Evolutionary conservation across 805 yeast genomes (phyloP).

Genomic region (Metschnikowia dekortorum): DNA sequence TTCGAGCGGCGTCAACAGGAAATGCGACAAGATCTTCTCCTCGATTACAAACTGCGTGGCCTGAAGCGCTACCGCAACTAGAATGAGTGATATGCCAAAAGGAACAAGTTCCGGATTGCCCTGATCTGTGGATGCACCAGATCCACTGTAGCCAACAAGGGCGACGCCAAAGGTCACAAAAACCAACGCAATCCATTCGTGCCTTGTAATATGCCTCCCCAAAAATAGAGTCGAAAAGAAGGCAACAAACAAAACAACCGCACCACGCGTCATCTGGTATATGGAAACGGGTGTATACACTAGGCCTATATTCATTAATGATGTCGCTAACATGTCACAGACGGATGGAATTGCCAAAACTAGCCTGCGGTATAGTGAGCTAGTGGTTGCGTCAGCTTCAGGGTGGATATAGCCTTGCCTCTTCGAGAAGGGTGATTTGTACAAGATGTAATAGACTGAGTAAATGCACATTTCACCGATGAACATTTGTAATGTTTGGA

Average conservation of each 20-base stretch:
- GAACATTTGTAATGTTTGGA: conserved; percentile 80
- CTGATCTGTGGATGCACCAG: conserved; percentile 22
- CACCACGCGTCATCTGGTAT: conserved; percentile 84
- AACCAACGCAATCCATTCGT: conserved; percentile 67
- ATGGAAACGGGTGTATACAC: conserved; percentile 72
- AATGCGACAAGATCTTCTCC: conserved; percentile 56
- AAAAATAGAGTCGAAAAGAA: conserved; percentile 61
- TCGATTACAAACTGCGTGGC: conserved; percentile 78
- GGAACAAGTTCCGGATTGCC: conserved; percentile 28
- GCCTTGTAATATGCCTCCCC: conserved; percentile 46
- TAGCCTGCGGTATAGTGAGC: conserved; percentile 6
- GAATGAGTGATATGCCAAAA: conserved; percentile 55
- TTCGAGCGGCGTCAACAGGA: conserved; percentile 54
- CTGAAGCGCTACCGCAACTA: conserved; percentile 61
- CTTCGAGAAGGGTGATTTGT: conserved; percentile 16
- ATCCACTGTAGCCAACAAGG: conserved; percentile 70
- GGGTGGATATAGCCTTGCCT: conserved; percentile 10
- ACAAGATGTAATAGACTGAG: conserved; percentile 33
- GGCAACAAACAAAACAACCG: conserved; percentile 73
- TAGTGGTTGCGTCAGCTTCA: conserved; percentile 8
- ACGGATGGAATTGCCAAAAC: conserved; percentile 55
- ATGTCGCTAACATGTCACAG: conserved; percentile 71
- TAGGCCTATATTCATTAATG: conserved; percentile 71
- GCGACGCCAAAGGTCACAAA: conserved; percentile 66
- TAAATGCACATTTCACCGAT: conserved; percentile 60